phyloP scores from a whole-genome alignment of 352 stramenopile genomes.

The Pythium vanterpoolii region DNA sequence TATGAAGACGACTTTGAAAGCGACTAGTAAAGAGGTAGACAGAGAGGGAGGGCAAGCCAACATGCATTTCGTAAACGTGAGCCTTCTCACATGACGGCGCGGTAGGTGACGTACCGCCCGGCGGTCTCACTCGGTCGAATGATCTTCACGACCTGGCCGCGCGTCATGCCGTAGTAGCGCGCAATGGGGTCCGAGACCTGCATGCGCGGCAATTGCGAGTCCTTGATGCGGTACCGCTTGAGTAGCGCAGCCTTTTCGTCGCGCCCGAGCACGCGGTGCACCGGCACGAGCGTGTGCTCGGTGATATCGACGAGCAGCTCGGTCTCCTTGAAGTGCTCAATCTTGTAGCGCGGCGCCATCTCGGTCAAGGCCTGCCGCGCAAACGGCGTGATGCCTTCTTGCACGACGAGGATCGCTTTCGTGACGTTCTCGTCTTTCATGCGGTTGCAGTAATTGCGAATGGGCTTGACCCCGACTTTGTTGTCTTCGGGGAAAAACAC shows the following conservation, averaged over 20 bases:
- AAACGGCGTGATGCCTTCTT: slow-evolving; percentile 96
- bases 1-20: slow-evolving; percentile 73
- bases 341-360: slow-evolving; percentile 90
- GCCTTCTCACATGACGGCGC: slow-evolving; percentile 95
- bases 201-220: slow-evolving; percentile 99
- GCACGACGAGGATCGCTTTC: slow-evolving; percentile 97
- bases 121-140: slow-evolving; percentile 99
- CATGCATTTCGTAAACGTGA: slow-evolving; percentile 1
- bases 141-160: slow-evolving; percentile 99
- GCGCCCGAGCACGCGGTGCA: slow-evolving; percentile 96
- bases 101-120: slow-evolving; percentile 99
- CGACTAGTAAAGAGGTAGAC: slow-evolving; percentile 21
- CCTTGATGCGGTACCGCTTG: slow-evolving; percentile 98
- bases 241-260: slow-evolving; percentile 98
- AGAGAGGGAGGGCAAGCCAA: background rate
- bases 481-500: slow-evolving; percentile 99
- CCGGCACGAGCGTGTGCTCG: slow-evolving; percentile 98
- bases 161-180: slow-evolving; percentile 95
- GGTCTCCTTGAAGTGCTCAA: slow-evolving; percentile 98
- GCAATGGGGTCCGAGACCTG: slow-evolving; percentile 98
- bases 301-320: slow-evolving; percentile 99
- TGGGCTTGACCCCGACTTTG: slow-evolving; percentile 98
- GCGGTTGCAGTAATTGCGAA: slow-evolving; percentile 93
- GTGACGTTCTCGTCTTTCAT: slow-evolving; percentile 97
- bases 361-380: slow-evolving; percentile 96